Evolutionary conservation across 768 basidiomycete species (phyloP).

Genomic region (Glaciozyma antarctica): DNA sequence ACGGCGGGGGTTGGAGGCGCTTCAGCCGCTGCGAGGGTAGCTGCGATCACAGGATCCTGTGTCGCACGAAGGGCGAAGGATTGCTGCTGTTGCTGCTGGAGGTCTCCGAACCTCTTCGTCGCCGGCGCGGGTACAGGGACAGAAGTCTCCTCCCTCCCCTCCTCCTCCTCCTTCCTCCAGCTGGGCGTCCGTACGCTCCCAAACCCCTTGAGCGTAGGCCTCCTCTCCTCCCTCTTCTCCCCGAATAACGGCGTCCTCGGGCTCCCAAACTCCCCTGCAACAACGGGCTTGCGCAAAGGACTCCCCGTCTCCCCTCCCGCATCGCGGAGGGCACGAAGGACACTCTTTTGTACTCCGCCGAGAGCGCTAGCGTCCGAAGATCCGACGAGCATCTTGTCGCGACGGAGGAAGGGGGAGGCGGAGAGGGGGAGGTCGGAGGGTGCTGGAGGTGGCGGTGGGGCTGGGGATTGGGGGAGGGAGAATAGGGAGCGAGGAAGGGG

Average conservation of each 20-base stretch:
- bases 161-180: no score
- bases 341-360: constrained; percentile 1
- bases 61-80: no score
- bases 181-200: constrained; percentile 4
- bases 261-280: not conserved
- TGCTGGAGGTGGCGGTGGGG: constrained; percentile 3
- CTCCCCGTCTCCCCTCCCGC: not conserved
- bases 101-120: no score
- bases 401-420: constrained; percentile 26
- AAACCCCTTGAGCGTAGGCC: not conserved
- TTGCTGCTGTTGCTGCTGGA: no score
- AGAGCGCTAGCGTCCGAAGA: not conserved
- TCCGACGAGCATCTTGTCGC: not conserved
- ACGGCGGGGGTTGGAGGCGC: no score
- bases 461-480: constrained; percentile 7
- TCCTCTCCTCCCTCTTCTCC: not conserved
- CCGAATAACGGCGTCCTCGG: not conserved
- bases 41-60: no score
- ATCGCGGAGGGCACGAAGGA: constrained; percentile 17
- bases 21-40: no score
- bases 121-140: no score
- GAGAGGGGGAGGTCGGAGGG: constrained; percentile 21
- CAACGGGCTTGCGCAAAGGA: not conserved
- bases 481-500: constrained; percentile 5
- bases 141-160: no score